phyloP scores from a whole-genome alignment of 192 early-diverging fungal genomes.

The Chytriomyces sp. region DNA sequence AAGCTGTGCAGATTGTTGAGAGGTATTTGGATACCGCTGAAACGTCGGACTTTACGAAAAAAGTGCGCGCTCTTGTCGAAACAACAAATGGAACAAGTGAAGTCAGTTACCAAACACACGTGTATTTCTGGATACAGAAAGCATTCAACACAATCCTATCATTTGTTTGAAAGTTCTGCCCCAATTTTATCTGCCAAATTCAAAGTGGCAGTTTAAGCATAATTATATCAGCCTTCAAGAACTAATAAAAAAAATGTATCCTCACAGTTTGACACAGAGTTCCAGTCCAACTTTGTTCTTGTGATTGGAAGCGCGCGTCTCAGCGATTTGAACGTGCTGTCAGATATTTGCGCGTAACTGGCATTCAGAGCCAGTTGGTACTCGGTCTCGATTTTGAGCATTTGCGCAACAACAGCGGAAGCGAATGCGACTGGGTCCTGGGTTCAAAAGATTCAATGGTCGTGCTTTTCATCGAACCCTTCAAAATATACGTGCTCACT shows the following conservation, averaged over 20 bases:
- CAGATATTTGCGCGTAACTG: slow-evolving; percentile 77
- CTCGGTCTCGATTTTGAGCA: slow-evolving; percentile 74
- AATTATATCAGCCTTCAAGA: background rate
- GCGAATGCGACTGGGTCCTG: slow-evolving; percentile 56
- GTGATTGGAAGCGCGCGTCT: slow-evolving; percentile 91
- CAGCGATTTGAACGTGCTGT: slow-evolving; percentile 88
- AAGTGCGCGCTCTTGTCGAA: too few species aligned
- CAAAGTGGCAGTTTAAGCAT: background rate
- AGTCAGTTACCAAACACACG: too few species aligned
- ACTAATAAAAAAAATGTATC: background rate
- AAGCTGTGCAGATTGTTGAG: too few species aligned
- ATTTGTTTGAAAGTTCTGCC: slow-evolving; percentile 52
- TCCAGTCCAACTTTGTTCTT: slow-evolving; percentile 92
- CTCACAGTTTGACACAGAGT: slow-evolving; percentile 76
- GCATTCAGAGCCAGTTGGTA: slow-evolving; percentile 88
- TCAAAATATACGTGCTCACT: background rate
- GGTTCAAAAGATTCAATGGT: slow-evolving; percentile 1
- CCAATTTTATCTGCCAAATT: slow-evolving; percentile 54
- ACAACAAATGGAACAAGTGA: too few species aligned
- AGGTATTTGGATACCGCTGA: too few species aligned
- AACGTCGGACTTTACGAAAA: too few species aligned
- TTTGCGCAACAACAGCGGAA: slow-evolving; percentile 63
- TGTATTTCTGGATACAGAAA: too few species aligned
- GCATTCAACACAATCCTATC: slow-evolving; percentile 9
- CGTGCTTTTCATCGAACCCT: background rate